Evolutionary conservation across 73 alveolate species (phyloP).

Genomic region (Paramecium biaurelia): DNA sequence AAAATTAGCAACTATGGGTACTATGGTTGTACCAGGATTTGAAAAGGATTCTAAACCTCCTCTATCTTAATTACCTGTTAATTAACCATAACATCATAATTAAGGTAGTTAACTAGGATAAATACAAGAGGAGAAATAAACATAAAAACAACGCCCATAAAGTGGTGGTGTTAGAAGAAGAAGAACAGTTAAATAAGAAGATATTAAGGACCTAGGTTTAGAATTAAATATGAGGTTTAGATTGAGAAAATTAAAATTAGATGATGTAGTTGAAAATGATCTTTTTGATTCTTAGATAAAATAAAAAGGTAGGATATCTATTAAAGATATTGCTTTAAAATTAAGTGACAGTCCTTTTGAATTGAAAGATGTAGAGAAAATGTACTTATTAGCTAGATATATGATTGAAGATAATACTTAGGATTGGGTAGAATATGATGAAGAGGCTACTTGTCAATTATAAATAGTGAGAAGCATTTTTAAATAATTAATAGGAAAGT

Average conservation of each 20-base stretch:
- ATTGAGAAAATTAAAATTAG: conserved; percentile 38
- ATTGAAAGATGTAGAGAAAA: conserved; percentile 51
- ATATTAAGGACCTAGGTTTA: conserved; percentile 27
- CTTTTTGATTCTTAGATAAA: background rate
- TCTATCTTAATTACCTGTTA: background rate
- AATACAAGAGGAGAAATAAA: background rate
- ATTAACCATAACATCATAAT: background rate
- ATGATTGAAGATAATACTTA: conserved; percentile 38
- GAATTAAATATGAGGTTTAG: conserved; percentile 53
- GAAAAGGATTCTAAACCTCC: background rate
- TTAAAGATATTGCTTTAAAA: conserved; percentile 34
- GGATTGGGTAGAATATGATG: conserved; percentile 40
- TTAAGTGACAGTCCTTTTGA: conserved; percentile 45
- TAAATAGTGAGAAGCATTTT: conserved; percentile 39
- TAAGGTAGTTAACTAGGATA: background rate
- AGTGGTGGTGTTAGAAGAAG: conserved; percentile 46
- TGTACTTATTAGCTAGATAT: conserved; percentile 39
- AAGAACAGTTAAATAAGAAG: conserved; percentile 48
- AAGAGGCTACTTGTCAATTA: background rate
- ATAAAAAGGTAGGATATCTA: background rate
- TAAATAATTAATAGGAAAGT: conserved; percentile 16
- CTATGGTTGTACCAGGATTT: background rate
- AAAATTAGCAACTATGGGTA: background rate
- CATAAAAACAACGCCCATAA: background rate
- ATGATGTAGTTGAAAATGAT: conserved; percentile 20